Base-by-base conservation (phyloP, 345 rosid species). In the Heritiera fomes region DNA sequence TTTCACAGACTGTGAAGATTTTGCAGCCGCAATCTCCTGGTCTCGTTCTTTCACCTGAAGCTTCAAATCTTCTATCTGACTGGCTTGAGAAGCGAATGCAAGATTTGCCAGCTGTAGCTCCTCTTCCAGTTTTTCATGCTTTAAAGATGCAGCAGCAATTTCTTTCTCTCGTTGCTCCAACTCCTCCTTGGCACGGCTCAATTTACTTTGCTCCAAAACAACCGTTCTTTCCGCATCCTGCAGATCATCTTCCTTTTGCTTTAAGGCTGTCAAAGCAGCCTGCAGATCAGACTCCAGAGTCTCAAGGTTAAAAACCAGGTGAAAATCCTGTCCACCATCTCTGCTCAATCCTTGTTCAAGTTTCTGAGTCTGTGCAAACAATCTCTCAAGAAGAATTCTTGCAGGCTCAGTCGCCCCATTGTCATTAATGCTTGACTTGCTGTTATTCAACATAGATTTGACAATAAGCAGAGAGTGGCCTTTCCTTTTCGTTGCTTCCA, bases 231-330 rank as follows among this genome's bases (percentile, higher is more conserved):
- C 95, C 1, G 89, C 93, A 61, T 82, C 87, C 56, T 87, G 89
- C 15, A 90, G 85, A 74, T 92, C 92, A 64, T 89, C 93, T 85
- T 93, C 98, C 80, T 88, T 88, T 75, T 84, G 82, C 84, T 86
- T 87, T 85, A 95, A 86, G 15, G 91, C 93, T 58, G 86, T 52
- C 83, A 93, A 58, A 32, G 88, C 93, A 73, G 90, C 92, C 75
- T 82, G 81, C 53, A 92, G 93, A 78, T 92, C 96, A 62, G 94
- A 85, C 73, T 95, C 96, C 73, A 91, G 82, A 28, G 82, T 78
- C 30, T 86, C 92, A 52, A 90, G 89, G 60, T 85, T 80, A 52
- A 90, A 55, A 15, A 78, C 76, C 11, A 72, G 56, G 12, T 81
- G 82, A 74, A 66, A 62, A 64, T 82, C 91, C 64, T 72, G 49